These are phyloP conservation scores for Trametes versicolor DNA, from an alignment of 1,284 basidiomycete species.

Conservation along the genomic window DNA sequence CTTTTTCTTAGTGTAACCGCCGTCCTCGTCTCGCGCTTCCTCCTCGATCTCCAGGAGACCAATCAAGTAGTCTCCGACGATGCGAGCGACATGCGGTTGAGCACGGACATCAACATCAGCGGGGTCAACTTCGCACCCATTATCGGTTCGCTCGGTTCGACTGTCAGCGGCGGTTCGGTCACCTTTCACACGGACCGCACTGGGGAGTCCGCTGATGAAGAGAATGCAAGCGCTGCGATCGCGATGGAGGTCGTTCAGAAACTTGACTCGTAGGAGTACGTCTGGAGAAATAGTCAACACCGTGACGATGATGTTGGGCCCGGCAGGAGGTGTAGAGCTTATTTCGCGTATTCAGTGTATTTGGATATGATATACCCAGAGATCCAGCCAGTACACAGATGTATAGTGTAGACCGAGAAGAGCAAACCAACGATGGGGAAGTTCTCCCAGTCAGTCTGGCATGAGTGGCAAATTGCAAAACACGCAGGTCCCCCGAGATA, in stretches of 20 bases:
- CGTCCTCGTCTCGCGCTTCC: slow-evolving; percentile 1
- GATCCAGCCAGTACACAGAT: too few relatives aligned
- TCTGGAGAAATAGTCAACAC: too few relatives aligned
- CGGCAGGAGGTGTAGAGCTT: too few relatives aligned
- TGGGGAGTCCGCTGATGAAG: not conserved
- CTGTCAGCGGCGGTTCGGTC: not conserved
- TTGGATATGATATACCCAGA: too few relatives aligned
- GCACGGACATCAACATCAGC: not conserved
- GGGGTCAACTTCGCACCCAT: not conserved
- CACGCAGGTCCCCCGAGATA: not conserved
- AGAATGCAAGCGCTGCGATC: not conserved
- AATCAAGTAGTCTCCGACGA: not conserved
- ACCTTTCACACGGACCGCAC: not conserved
- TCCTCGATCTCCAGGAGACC: not conserved
- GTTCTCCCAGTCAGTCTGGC: too few relatives aligned
- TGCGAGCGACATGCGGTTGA: not conserved
- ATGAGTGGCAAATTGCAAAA: too few relatives aligned
- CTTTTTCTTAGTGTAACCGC: not conserved
- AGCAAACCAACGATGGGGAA: too few relatives aligned
- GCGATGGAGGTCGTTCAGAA: not conserved
- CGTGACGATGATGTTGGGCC: not conserved
- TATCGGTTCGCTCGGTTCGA: not conserved
- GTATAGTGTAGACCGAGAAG: too few relatives aligned
- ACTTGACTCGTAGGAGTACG: not conserved
- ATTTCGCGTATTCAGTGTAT: too few relatives aligned